Evolutionary conservation across 768 basidiomycete genomes (phyloP).

Genomic region (Hericium alpestre): DNA sequence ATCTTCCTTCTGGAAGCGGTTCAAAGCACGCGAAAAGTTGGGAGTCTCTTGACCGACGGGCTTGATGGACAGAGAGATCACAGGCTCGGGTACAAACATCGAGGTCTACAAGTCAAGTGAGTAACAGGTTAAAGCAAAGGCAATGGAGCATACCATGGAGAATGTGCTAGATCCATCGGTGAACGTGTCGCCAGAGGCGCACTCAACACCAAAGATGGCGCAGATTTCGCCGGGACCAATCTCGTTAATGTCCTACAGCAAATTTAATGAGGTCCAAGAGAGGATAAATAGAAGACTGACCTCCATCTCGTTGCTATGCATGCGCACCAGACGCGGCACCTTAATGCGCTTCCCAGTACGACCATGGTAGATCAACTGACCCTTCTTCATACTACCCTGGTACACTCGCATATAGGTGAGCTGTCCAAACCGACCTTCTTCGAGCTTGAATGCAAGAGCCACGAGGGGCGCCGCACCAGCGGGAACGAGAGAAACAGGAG

Average conservation of each 20-base stretch:
- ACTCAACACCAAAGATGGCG: slow-evolving; percentile 98
- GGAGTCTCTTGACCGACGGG: slow-evolving; percentile 88
- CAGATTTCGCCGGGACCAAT: slow-evolving; percentile 98
- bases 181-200: slow-evolving; percentile 95
- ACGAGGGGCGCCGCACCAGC: slow-evolving; percentile 83
- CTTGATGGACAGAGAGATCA: slow-evolving; percentile 91
- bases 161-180: slow-evolving; percentile 83
- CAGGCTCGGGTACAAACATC: slow-evolving; percentile 98
- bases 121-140: not conserved
- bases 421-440: slow-evolving; percentile 95
- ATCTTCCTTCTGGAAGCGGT: slow-evolving; percentile 97
- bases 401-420: slow-evolving; percentile 98
- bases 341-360: slow-evolving; percentile 96
- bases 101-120: slow-evolving; percentile 51
- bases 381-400: slow-evolving; percentile 85
- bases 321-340: slow-evolving; percentile 88
- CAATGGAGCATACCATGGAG: slow-evolving; percentile 71
- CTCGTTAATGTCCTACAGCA: slow-evolving; percentile 72
- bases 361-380: slow-evolving; percentile 79
- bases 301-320: slow-evolving; percentile 99
- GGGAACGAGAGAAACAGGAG: slow-evolving; percentile 67
- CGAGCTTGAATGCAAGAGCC: slow-evolving; percentile 94
- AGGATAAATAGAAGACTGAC: slow-evolving; percentile 27
- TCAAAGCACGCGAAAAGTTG: slow-evolving; percentile 92
- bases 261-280: not conserved